These are phyloP conservation scores for Odontarrhena argentea DNA, from an alignment of 345 rosid species.

Conservation along the genomic window DNA sequence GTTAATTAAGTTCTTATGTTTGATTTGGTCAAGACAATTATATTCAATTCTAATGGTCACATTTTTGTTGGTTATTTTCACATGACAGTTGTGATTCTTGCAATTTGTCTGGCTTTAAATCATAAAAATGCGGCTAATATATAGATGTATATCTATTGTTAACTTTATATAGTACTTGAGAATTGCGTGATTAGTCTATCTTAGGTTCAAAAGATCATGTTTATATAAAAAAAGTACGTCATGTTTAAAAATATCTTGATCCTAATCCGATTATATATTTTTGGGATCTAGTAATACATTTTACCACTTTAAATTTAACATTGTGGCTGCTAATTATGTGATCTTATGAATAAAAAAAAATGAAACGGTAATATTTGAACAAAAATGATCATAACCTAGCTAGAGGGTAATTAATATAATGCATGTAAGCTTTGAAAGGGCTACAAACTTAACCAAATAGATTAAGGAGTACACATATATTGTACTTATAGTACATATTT, in stretches of 20 bases:
- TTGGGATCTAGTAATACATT: neutral
- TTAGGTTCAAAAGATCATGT: neutral
- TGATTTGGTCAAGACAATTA: conserved; percentile 13
- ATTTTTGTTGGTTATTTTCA: conserved; percentile 23
- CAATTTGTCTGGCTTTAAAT: conserved; percentile 21
- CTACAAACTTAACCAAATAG: conserved; percentile 12
- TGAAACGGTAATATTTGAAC: neutral
- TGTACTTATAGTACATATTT: conserved; percentile 38
- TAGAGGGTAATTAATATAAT: neutral
- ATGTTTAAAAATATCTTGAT: neutral
- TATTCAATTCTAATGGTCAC: neutral
- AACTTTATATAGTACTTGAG: neutral
- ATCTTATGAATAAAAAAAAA: neutral
- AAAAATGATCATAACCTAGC: neutral
- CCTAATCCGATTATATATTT: conserved; percentile 3
- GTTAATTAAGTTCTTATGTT: conserved; percentile 12
- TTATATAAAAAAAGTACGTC: neutral
- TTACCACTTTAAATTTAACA: conserved; percentile 10
- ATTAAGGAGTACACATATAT: conserved; percentile 23
- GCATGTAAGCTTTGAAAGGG: neutral
- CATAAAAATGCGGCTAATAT: neutral
- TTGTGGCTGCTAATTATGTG: conserved; percentile 9
- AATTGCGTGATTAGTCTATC: conserved; percentile 22
- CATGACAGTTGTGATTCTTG: conserved; percentile 35
- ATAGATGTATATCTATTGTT: neutral